Conservation (phyloP, 2,329 filamentous ascomycete genomes). For the Hypoxylon sp. region DNA sequence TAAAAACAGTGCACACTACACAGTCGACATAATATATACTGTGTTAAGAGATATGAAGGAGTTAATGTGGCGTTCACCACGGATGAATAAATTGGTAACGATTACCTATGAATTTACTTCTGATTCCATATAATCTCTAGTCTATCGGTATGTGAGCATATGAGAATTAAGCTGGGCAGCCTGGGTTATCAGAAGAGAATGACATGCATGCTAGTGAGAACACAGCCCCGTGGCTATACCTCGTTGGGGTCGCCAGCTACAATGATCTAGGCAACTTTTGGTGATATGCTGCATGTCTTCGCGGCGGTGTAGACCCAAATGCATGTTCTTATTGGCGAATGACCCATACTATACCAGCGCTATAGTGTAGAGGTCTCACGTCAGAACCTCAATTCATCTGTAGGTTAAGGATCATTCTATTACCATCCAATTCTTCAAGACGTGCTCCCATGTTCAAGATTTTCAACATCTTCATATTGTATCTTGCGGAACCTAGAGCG, state of each 20-base stretch:
- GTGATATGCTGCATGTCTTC: background rate
- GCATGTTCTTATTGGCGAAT: background rate
- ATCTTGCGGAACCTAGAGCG: background rate
- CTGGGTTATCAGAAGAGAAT: background rate
- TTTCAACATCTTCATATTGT: background rate
- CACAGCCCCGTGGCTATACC: slow-evolving; percentile 7
- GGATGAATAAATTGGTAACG: background rate
- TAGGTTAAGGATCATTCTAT: background rate
- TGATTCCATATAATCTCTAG: background rate
- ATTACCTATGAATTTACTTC: background rate
- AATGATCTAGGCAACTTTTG: background rate
- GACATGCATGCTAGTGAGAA: background rate
- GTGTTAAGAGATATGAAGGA: background rate
- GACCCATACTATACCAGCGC: background rate
- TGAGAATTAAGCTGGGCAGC: background rate
- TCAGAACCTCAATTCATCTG: background rate
- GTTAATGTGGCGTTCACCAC: background rate
- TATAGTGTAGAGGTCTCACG: background rate
- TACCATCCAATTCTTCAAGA: background rate
- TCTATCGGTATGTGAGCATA: background rate
- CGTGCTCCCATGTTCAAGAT: background rate
- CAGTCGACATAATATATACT: no score
- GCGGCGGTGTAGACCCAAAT: background rate
- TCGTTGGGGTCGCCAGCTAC: background rate
- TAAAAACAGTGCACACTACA: background rate